Conservation (phyloP, 192 early-diverging fungal genomes). For the Mortierella hygrophila region DNA sequence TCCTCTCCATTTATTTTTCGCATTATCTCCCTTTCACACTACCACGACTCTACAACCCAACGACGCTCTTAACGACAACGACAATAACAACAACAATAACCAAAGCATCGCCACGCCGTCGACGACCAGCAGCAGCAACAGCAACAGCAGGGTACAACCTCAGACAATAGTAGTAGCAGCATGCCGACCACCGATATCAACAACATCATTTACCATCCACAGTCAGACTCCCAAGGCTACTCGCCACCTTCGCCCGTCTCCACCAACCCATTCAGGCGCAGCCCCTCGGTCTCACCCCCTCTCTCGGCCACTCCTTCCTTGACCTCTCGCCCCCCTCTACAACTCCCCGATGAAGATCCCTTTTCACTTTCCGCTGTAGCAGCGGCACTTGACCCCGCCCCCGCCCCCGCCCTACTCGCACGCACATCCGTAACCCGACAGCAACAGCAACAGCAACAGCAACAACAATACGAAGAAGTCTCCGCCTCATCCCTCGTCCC, state of each 20-base stretch:
- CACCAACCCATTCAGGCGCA: slow-evolving; percentile 44
- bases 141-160: background rate
- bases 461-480: background rate
- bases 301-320: background rate
- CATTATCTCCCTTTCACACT: background rate
- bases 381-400: background rate
- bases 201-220: slow-evolving; percentile 4
- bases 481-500: background rate
- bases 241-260: slow-evolving; percentile 25
- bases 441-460: background rate
- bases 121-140: slow-evolving; percentile 1
- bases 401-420: background rate
- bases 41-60: too few relatives aligned
- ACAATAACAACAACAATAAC: slow-evolving; percentile 3
- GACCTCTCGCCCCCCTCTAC: background rate
- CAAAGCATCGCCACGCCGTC: background rate
- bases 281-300: slow-evolving; percentile 26
- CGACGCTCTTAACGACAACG: background rate
- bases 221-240: background rate
- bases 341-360: slow-evolving; percentile 21
- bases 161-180: background rate
- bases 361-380: slow-evolving; percentile 26
- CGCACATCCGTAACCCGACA: background rate
- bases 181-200: slow-evolving; percentile 11
- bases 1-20: background rate